Base-by-base conservation (phyloP, 768 basidiomycete species). In the Auricularia auricula-judae region DNA sequence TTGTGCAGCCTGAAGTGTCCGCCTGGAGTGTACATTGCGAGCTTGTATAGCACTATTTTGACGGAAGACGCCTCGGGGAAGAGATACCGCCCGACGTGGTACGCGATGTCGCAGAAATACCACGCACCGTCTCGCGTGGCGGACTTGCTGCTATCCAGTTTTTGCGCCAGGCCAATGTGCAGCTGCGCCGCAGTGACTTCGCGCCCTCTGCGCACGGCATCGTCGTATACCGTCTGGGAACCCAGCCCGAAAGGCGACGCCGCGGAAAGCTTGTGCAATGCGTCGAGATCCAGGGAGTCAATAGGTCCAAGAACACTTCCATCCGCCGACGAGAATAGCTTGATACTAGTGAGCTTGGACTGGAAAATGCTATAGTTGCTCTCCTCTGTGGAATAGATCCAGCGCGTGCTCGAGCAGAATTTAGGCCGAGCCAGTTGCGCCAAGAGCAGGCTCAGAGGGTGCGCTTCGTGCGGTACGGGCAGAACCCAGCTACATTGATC, bases 1-100 rank as follows among this genome's bases (percentile, higher is more conserved):
- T 70, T 71, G 62, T 74, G 74, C 3, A 65, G 5, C 58, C 68
- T 66, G 66, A 75, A 74, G 60, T 71, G 68, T 5, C 71, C 74
- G 3, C 65, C 70, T 0, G 72, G 71, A 0, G 73, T 73, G 54
- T 74, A 74, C 0, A 75, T 36, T 53, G 74, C 70, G n/a, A 75
- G 73, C 66, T 75, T 74, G 68, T 76, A 75, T 3, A 72, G 72
- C 51, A 70, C 68, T n/a, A 70, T 8, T 21, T 51, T 51, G 47
- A 51, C 47, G 10, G 47, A 42, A 42, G 8, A 18, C 47, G 14
- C 18, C 5, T 18, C 47, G 47, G 47, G 47, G 47, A 51, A 51
- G 10, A 51, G 47, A 16, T 16, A 16, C 10, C 18, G 14, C 18
- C 18, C 47, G 47, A 51, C 47, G 11, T 16, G 18, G 14, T 51